These are phyloP conservation scores for Kuraishia ogatae DNA, from an alignment of 805 yeast genomes.

Conservation along the genomic window DNA sequence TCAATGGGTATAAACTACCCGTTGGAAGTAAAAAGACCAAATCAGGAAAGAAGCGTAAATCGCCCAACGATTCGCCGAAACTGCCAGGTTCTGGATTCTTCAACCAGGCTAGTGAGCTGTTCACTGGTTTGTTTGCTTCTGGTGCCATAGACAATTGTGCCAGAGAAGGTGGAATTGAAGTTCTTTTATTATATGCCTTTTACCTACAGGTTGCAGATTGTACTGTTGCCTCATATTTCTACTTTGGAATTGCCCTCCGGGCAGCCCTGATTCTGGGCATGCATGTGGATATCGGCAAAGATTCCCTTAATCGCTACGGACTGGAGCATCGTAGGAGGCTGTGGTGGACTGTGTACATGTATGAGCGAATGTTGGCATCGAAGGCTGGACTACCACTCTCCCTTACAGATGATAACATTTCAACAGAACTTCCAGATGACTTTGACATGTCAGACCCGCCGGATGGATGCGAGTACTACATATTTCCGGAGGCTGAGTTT, in stretches of 20 bases:
- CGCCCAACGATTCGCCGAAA: slow-evolving; percentile 27
- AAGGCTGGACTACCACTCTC: slow-evolving; percentile 77
- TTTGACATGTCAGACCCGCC: slow-evolving; percentile 60
- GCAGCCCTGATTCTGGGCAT: slow-evolving; percentile 67
- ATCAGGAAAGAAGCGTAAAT: background rate
- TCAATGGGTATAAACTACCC: slow-evolving; percentile 38
- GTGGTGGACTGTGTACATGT: slow-evolving; percentile 33
- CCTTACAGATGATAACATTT: slow-evolving; percentile 74
- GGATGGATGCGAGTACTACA: slow-evolving; percentile 50
- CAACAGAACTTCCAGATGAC: slow-evolving; percentile 68
- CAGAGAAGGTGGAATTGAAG: slow-evolving; percentile 75
- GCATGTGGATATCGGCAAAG: slow-evolving; percentile 78
- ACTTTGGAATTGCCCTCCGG: slow-evolving; percentile 68
- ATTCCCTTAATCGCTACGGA: slow-evolving; percentile 40
- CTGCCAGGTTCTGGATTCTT: slow-evolving; percentile 76
- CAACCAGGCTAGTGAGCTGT: slow-evolving; percentile 70
- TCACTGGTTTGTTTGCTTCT: slow-evolving; percentile 67
- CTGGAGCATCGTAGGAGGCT: slow-evolving; percentile 37
- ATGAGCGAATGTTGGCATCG: slow-evolving; percentile 65
- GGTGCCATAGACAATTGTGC: slow-evolving; percentile 76
- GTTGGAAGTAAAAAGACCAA: slow-evolving; percentile 8
- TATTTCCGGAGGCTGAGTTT: slow-evolving; percentile 73
- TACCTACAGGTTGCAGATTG: slow-evolving; percentile 80
- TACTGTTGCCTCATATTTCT: slow-evolving; percentile 73
- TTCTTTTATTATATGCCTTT: slow-evolving; percentile 64